Conservation (phyloP, 805 yeast genomes). For the Teunomyces gatunensis region DNA sequence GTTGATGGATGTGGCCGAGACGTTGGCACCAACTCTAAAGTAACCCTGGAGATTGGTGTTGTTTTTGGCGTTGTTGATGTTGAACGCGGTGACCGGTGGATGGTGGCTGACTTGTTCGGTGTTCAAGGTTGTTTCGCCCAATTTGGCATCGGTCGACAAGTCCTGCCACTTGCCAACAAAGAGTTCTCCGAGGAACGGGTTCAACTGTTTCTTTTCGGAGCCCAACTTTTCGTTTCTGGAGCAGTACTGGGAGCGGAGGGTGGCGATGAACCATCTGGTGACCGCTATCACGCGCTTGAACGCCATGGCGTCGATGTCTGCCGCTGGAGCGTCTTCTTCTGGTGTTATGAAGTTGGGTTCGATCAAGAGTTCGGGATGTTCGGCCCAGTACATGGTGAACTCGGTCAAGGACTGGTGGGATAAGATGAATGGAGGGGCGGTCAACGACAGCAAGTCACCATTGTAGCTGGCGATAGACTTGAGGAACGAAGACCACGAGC, state of each 20-base stretch:
- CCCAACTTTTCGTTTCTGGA: conserved; percentile 90
- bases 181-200: conserved; percentile 93
- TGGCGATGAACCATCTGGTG: conserved; percentile 85
- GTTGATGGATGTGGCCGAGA: conserved; percentile 70
- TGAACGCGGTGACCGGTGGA: conserved; percentile 95
- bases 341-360: conserved; percentile 58
- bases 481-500: conserved; percentile 88
- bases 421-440: conserved; percentile 96
- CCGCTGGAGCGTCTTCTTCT: conserved; percentile 35
- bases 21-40: conserved; percentile 82
- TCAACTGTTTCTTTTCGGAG: conserved; percentile 94
- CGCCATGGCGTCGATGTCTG: conserved; percentile 42
- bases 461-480: conserved; percentile 89
- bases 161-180: conserved; percentile 88
- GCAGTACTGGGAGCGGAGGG: conserved; percentile 90
- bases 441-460: conserved; percentile 88
- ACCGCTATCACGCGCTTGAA: conserved; percentile 76
- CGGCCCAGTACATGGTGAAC: conserved; percentile 95
- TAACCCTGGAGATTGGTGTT: conserved; percentile 79
- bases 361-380: conserved; percentile 78
- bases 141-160: conserved; percentile 33
- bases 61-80: conserved; percentile 70
- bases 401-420: conserved; percentile 87
- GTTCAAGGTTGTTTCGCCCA: conserved; percentile 75
- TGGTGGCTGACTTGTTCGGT: conserved; percentile 97